Evolutionary conservation across 2,329 filamentous ascomycete species (phyloP).

Genomic region (Ophiocordyceps camponoti-leonardi): DNA sequence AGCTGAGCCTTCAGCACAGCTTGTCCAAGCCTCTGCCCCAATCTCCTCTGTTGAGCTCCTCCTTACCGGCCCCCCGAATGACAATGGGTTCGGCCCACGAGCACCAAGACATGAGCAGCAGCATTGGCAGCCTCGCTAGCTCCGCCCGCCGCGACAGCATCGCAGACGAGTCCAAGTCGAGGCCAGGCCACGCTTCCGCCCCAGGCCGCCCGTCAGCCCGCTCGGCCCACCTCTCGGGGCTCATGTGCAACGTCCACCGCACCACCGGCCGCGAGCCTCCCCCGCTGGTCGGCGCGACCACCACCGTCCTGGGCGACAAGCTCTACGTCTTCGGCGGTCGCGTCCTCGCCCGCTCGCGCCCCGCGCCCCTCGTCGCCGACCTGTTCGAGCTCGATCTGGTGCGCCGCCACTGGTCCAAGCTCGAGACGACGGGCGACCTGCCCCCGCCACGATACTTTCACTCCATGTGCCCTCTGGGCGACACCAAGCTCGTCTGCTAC

Average conservation of each 20-base stretch:
- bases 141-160: slow-evolving; percentile 22
- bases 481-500: slow-evolving; percentile 94
- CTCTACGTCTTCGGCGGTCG: slow-evolving; percentile 92
- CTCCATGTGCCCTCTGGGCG: slow-evolving; percentile 82
- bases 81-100: slow-evolving; percentile 21
- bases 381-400: slow-evolving; percentile 89
- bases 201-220: slow-evolving; percentile 26
- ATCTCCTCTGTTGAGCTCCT: slow-evolving; percentile 19
- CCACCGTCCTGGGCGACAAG: slow-evolving; percentile 87
- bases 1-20: slow-evolving; percentile 36
- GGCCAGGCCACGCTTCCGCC: background rate
- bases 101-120: slow-evolving; percentile 23
- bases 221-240: slow-evolving; percentile 42
- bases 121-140: slow-evolving; percentile 28
- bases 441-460: slow-evolving; percentile 93
- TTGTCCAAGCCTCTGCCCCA: slow-evolving; percentile 40
- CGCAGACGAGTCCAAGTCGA: slow-evolving; percentile 18
- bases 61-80: slow-evolving; percentile 14
- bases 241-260: slow-evolving; percentile 58
- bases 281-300: slow-evolving; percentile 84
- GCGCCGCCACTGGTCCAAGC: slow-evolving; percentile 78
- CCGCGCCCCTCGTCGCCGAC: slow-evolving; percentile 68
- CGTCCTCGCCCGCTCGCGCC: slow-evolving; percentile 66
- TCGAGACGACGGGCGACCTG: slow-evolving; percentile 69
- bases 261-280: slow-evolving; percentile 87